These are phyloP conservation scores for Coemansia sp. DNA, from an alignment of 371 early-diverging fungal genomes.

Conservation along the genomic window DNA sequence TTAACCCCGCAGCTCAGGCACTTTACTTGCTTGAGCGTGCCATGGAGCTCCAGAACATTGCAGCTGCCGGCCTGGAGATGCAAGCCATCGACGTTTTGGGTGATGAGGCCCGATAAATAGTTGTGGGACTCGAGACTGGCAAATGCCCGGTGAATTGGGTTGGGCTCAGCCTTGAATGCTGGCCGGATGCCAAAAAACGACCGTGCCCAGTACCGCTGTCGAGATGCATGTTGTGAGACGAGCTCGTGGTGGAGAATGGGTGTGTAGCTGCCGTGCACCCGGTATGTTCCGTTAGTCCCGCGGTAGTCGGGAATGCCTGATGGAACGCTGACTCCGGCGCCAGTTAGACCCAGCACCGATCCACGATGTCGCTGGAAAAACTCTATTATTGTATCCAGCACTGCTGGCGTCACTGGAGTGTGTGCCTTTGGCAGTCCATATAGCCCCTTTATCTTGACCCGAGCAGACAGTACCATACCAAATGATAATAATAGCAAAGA, in stretches of 20 bases:
- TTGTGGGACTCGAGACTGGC: slow-evolving; percentile 56
- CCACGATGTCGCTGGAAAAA: slow-evolving; percentile 37
- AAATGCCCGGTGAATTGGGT: slow-evolving; percentile 67
- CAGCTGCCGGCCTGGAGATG: slow-evolving; percentile 64
- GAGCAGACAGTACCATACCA: slow-evolving; percentile 19
- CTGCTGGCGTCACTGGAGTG: slow-evolving; percentile 23
- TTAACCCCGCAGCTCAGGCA: slow-evolving; percentile 69
- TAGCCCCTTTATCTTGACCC: slow-evolving; percentile 38
- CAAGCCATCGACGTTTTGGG: slow-evolving; percentile 91
- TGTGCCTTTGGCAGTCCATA: slow-evolving; percentile 35
- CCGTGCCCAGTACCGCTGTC: slow-evolving; percentile 91
- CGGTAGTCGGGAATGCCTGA: slow-evolving; percentile 90
- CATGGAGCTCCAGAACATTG: slow-evolving; percentile 80
- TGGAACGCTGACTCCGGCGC: slow-evolving; percentile 74
- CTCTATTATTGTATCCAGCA: slow-evolving; percentile 16
- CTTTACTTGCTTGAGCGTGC: slow-evolving; percentile 70
- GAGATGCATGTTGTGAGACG: slow-evolving; percentile 57
- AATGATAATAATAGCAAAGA: neutral
- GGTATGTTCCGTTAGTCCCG: slow-evolving; percentile 78
- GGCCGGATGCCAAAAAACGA: slow-evolving; percentile 82
- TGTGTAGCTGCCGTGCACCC: slow-evolving; percentile 73
- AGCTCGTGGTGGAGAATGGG: slow-evolving; percentile 82
- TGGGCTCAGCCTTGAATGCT: slow-evolving; percentile 69
- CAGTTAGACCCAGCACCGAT: slow-evolving; percentile 38
- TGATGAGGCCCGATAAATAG: slow-evolving; percentile 63